Evolutionary conservation across 2,329 filamentous ascomycete genomes (phyloP), one percentile per base, ranked within the genome.

Genomic region (Cryphonectria parasitica): DNA sequence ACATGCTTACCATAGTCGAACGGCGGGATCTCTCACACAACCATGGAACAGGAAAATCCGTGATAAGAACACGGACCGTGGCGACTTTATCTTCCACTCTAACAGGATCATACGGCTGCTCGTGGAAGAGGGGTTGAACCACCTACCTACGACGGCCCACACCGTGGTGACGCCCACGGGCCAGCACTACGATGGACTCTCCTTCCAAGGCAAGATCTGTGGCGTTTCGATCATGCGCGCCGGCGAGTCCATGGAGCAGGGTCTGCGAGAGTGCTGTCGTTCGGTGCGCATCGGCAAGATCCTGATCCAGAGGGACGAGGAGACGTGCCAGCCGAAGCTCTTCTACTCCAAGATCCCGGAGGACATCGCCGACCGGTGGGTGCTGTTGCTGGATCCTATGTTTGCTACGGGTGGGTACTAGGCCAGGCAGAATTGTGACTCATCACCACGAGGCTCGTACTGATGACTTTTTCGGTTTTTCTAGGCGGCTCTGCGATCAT

Each of bases 211-310:
- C 74, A 98, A 98, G 83, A 99, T 99, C 76, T 99, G 96, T 78
- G 96, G 96, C 68, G 96, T 99, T 22, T 97, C 93, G 8, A 99
- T 99, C 77, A 98, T 99, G 96, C 90, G 96, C 74, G 96, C 96
- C 17, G 96, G 96, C 66, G 96, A 99, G 83, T 93, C 95, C 71
- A 99, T 99, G 96, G 96, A 99, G 83, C 94, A 98, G 82, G 96
- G 95, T 2, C 84, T 99, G 72, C 88, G 96, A 72, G 95, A 99
- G 82, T 99, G 96, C 83, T 99, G 96, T 83, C 91, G 96, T 67
- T 97, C 93, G n/a, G 96, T 99, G 64, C 89, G 96, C 73, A 99
- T 99, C 77, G 96, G 96, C 74, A 99, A 99, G 86, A 99, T 99
- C 74, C 85, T 99, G 76, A 99, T 99, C 77, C 96, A 99, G 83